Percentiles rank a stretch among this genome's conserved stretches.
phyloP scores from a whole-genome alignment of 192 early-diverging fungal genomes.

The Coemansia sp. region DNA sequence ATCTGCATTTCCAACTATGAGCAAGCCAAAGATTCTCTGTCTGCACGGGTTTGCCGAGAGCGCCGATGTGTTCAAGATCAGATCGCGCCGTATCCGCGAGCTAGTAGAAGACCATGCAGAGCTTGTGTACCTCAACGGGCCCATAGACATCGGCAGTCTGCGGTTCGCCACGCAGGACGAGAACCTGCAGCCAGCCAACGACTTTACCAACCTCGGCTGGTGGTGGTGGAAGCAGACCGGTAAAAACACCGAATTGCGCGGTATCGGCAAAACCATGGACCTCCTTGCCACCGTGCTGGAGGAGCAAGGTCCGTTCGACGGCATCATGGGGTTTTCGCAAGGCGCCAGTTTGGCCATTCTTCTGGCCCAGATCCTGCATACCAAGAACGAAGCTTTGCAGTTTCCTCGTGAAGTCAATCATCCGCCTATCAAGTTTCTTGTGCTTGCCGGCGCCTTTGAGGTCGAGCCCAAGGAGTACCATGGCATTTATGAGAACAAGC shows the following conservation, averaged over 20 bases:
- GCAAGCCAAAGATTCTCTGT: constrained; percentile 52
- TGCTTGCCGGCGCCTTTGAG: constrained; percentile 39
- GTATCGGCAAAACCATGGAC: constrained; percentile 24
- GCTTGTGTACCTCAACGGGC: constrained; percentile 39
- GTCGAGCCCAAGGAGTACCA: constrained; percentile 30
- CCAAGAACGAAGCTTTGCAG: constrained; percentile 9
- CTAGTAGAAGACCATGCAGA: constrained; percentile 39
- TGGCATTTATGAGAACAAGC: constrained; percentile 14
- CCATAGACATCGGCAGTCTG: constrained; percentile 41
- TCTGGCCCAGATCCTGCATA: constrained; percentile 28
- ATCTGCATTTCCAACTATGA: constrained; percentile 8
- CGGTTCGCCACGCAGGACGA: constrained; percentile 27
- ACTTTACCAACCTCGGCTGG: constrained; percentile 48
- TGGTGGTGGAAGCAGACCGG: constrained; percentile 46
- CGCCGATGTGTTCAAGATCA: constrained; percentile 42
- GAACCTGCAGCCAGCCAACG: constrained; percentile 4
- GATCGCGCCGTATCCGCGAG: constrained; percentile 34
- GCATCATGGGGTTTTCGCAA: constrained; percentile 53
- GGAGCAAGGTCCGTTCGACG: constrained; percentile 52
- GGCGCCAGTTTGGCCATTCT: constrained; percentile 35
- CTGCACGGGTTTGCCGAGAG: constrained; percentile 52
- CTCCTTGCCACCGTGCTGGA: constrained; percentile 25
- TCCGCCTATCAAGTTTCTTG: constrained; percentile 40
- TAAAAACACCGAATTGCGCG: constrained; percentile 36
- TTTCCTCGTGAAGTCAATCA: constrained; percentile 32